These are phyloP conservation scores for Mercurialis annua DNA, from an alignment of 345 rosid species.

Conservation along the genomic window DNA sequence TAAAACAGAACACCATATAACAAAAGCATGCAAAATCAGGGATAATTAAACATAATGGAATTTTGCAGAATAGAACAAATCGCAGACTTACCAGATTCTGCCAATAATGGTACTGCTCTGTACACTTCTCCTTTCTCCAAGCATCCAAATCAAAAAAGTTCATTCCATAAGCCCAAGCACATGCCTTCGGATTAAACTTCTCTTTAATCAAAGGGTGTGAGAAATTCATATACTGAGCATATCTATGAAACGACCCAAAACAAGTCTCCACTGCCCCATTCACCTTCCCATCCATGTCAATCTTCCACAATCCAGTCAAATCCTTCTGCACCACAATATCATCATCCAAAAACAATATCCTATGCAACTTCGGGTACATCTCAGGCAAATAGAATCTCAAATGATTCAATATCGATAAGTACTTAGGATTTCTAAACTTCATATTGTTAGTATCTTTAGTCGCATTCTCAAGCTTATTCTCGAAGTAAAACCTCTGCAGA, in stretches of 20 bases:
- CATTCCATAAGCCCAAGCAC: conserved; percentile 99
- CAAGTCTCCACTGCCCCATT: conserved; percentile 98
- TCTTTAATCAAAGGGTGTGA: conserved; percentile 92
- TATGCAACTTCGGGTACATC: conserved; percentile 87
- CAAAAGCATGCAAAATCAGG: too few relatives aligned
- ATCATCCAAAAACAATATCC: conserved; percentile 85
- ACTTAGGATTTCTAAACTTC: conserved; percentile 98
- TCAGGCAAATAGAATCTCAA: conserved; percentile 93
- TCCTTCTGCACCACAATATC: conserved; percentile 98
- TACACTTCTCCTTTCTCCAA: conserved; percentile 98
- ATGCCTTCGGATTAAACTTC: conserved; percentile 95
- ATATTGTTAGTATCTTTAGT: conserved; percentile 87
- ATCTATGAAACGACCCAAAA: conserved; percentile 94
- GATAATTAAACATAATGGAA: background rate
- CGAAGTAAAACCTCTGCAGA: conserved; percentile 88
- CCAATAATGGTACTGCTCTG: conserved; percentile 98
- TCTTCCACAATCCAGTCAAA: conserved; percentile 89
- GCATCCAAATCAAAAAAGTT: conserved; percentile 99
- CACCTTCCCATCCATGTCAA: conserved; percentile 97
- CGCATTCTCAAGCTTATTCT: conserved; percentile 92
- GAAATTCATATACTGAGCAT: conserved; percentile 96
- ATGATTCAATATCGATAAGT: conserved; percentile 88
- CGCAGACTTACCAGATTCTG: conserved; percentile 68
- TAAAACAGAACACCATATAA: background rate
- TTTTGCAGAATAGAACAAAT: background rate